Evolutionary conservation across 83 land plant species (phyloP).

Genomic region (Thuja plicata): DNA sequence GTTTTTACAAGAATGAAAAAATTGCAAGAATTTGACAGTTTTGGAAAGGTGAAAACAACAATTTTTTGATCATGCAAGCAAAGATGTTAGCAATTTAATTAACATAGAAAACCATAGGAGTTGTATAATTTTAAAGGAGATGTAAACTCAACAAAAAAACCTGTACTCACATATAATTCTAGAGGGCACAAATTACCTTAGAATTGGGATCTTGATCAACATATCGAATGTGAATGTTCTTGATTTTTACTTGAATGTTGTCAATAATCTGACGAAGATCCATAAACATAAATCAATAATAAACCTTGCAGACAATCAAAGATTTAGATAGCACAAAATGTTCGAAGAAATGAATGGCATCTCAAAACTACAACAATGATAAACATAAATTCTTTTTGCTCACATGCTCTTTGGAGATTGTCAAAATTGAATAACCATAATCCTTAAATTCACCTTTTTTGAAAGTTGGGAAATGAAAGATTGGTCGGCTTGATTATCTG

Average conservation of each 20-base stretch:
- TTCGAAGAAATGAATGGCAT: no score
- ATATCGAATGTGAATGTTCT: constrained; percentile 69
- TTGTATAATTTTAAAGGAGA: no score
- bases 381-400: not conserved
- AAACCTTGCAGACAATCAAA: constrained; percentile 1
- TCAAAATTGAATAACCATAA: not conserved
- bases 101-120: no score
- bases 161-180: no score
- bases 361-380: not conserved
- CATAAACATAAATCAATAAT: not conserved
- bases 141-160: no score
- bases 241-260: constrained; percentile 78
- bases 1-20: no score
- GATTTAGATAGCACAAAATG: not conserved
- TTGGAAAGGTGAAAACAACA: no score
- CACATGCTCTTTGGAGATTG: not conserved
- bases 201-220: constrained; percentile 44
- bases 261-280: constrained; percentile 72
- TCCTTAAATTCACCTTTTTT: constrained; percentile 56
- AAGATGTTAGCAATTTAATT: no score
- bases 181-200: constrained; percentile 32
- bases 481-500: constrained; percentile 75
- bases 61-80: no score
- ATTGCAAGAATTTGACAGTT: no score
- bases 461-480: constrained; percentile 77